Base-by-base conservation (phyloP, 306 rosid genomes). In the Quercus gilva region DNA sequence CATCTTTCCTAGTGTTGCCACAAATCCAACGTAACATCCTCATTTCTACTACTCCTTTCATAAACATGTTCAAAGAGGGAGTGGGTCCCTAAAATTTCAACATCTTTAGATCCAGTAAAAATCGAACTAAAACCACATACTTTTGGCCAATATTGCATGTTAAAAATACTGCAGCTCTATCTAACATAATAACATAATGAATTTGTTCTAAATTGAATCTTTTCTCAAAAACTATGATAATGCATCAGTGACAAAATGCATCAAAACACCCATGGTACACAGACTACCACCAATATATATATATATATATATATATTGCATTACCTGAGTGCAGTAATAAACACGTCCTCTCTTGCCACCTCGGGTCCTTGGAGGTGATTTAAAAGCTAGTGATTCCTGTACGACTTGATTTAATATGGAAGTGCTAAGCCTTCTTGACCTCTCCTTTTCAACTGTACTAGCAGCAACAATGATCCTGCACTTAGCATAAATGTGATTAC, bases 241-340 rank as follows among this genome's bases (percentile, higher is more conserved):
- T 67, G 51, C 72, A 67, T 71, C 25, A 35, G 33, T 23, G 58
- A 75, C 56, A 76, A 29, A 79, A 68, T 45, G 18, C 26, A 65
- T 64, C 41, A 64, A 81, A 43, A 60, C 43, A 55, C 69, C 73
- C 65, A 59, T 55, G 73, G 3, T 71, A 58, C 5, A 77, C 67
- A 59, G 29, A 78, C 23, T 13, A 45, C 69, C 25, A n/a, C 71
- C 45, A n/a, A 18, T 35, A 35, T 35, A 5, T 35, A 29, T 29
- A 29, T 29, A 29, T 29, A 80, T 51, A 26, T 31, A 57, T 45
- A 72, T 9, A 8, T 49, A 75, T 74, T 23, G 64, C 76, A 74
- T 70, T 82, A 95, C 99, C 98, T 95, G 99, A 69, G 99, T 95
- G 80, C 98, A 91, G 85, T 95, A 93, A 88, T 95, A 95, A 63